Evolutionary conservation across 2,329 filamentous ascomycete genomes (phyloP), one percentile per base, ranked within the genome.

Genomic region (Neocatenulostroma microsporum): DNA sequence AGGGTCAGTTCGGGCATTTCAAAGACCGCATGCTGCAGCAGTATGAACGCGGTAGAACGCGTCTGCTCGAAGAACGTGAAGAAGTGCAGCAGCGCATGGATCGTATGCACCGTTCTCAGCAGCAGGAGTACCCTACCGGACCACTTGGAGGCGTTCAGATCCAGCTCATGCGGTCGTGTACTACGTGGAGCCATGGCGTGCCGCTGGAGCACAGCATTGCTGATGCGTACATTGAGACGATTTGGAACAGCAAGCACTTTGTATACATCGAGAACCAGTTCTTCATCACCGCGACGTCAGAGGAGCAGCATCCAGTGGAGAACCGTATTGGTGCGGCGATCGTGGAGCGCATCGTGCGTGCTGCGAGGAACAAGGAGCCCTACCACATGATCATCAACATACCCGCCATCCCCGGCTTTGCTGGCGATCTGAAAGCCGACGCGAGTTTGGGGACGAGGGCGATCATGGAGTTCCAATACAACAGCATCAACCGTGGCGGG

Each of bases 251-350:
- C 3, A 84, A 96, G 33, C 89, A 96, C 58, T 95, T 44, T 77
- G 84, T 96, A 34, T 95, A 96, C 62, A 94, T 96, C 48, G 89
- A 96, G 58, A 96, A 96, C 80, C 89, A 96, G 55, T 91, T 91
- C 66, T 91, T 91, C 68, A 91, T 91, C 61, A 91, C 84, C 0
- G 82, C 84, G 3, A 88, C 83, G 1, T 70, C 68, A 31, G 71
- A 82, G 36, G 64, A 77, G 39, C 83, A 87, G 56, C 71, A 72
- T 43, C 82, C 84, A 1, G 76, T 93, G 30, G 72, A 71, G 51
- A 91, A 93, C 62, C 78, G 80, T 57, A 81, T 93, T 42, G 84
- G 84, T 30, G 77, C 76, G 5, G 82, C 82, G 19, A 82, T 93
- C 34, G 84, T 86, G 5, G 78, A 86, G 46, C 76, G 85, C 23